Percentiles rank a stretch among this genome's conserved stretches.
phyloP scores from a whole-genome alignment of 73 alveolate genomes.

The Strombidium stylifer region DNA sequence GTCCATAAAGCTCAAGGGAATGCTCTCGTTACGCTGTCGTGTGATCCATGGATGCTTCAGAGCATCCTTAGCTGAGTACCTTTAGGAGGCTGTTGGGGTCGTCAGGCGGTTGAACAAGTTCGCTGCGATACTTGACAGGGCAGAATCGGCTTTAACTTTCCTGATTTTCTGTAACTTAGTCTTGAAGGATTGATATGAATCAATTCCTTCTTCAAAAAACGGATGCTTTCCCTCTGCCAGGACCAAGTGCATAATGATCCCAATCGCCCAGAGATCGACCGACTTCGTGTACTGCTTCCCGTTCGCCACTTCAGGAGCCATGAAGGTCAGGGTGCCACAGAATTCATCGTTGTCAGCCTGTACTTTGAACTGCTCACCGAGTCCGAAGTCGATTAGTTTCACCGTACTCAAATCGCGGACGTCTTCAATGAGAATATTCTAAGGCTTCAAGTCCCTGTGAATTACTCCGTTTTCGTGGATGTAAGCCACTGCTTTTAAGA shows the following conservation, averaged over 20 bases:
- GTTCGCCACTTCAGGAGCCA: slow-evolving; percentile 85
- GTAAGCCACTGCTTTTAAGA: slow-evolving; percentile 78
- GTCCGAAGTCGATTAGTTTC: slow-evolving; percentile 45
- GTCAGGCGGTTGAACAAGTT: slow-evolving; percentile 63
- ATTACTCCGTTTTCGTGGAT: slow-evolving; percentile 83
- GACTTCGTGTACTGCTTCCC: slow-evolving; percentile 65
- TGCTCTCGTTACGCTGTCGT: slow-evolving; percentile 44
- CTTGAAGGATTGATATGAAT: slow-evolving; percentile 51
- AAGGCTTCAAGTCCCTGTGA: slow-evolving; percentile 91
- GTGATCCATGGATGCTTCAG: slow-evolving; percentile 88
- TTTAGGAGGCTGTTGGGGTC: slow-evolving; percentile 60
- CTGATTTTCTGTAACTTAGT: slow-evolving; percentile 18
- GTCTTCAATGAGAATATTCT: slow-evolving; percentile 50
- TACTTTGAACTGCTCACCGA: slow-evolving; percentile 37
- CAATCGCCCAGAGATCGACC: slow-evolving; percentile 75
- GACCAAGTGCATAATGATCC: slow-evolving; percentile 70
- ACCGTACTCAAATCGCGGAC: slow-evolving; percentile 9
- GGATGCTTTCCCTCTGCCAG: slow-evolving; percentile 72
- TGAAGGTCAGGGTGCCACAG: slow-evolving; percentile 79
- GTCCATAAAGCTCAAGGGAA: slow-evolving; percentile 75
- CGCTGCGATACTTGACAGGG: slow-evolving; percentile 68
- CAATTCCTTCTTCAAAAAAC: slow-evolving; percentile 50
- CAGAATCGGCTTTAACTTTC: slow-evolving; percentile 42
- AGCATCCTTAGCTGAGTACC: slow-evolving; percentile 73
- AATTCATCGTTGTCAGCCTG: slow-evolving; percentile 33